Base-by-base conservation (phyloP, 2,329 filamentous ascomycete genomes). In the Colletotrichum lindemuthianum region DNA sequence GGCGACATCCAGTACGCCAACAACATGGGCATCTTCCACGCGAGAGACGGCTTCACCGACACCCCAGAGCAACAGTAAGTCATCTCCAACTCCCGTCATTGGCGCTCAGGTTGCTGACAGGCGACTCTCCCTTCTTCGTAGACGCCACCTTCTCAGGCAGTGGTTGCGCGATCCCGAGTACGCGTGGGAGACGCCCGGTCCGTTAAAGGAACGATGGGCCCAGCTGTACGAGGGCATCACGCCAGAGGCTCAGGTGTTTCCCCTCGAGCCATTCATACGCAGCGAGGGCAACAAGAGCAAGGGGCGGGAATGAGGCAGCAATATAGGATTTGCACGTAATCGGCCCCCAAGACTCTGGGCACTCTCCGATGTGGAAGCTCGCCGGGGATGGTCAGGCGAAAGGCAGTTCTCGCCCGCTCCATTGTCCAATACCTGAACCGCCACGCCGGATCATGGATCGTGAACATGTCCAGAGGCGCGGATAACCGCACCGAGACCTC, bases 1-100 rank as follows among this genome's bases (percentile, higher is more conserved):
- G 84, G 84, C 1, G 84, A 87, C 67, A 81, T 87, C n/a, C 82
- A 84, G 63, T 87, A 81, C 56, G 78, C 82, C 33, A 87, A 87
- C 67, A 87, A 87, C 69, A 70, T 86, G 47, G 81, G 80, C 24
- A 70, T 87, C 2, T 81, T 87, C 50, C 85, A 88, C 65, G 80
- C 82, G 0, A 75, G 85, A 1, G 82, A 81, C 10, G 80, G 77
- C 0, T 87, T 86, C 67, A 75, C 68, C 1, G 80, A 85, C 58
- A 78, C 77, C 0, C 68, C 69, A 0, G 76, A 79, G 45, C 78
- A 82, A 56, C 75, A 77, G 81, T 83, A 70, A 74, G 81, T 76
- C 2, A 10, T 36, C 15, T 8, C 9, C 8, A 2, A 12, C 41
- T 41, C 8, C 7, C 16, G 50, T 39, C 39, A 11, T 58, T 6